A percentile compares a stretch with the other conserved stretches of the same genome.
Evolutionary conservation across 495 filamentous ascomycete species (phyloP).

Genomic region (Staphylotrichum tortipilum): DNA sequence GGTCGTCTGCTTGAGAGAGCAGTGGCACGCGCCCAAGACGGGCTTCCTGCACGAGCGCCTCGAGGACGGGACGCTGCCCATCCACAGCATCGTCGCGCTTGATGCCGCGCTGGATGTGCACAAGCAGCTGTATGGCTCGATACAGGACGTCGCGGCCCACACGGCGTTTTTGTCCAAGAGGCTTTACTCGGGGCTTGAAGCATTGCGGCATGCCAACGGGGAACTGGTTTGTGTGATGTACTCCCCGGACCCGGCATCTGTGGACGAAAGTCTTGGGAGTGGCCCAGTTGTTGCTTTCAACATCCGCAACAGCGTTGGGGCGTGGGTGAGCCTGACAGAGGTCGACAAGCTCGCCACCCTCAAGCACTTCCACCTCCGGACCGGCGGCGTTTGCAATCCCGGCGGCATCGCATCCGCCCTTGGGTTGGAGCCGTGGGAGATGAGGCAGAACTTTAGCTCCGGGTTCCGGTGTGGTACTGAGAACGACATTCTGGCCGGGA

Average conservation of each 20-base stretch:
- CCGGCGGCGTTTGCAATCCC: slow-evolving; percentile 85
- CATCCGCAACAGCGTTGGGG: slow-evolving; percentile 52
- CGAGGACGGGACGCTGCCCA: slow-evolving; percentile 84
- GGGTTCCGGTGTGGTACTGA: slow-evolving; percentile 74
- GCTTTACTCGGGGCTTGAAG: slow-evolving; percentile 50
- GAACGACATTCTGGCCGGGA: slow-evolving; percentile 70
- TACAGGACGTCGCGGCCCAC: slow-evolving; percentile 66
- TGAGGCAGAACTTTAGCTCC: slow-evolving; percentile 69
- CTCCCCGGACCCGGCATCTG: slow-evolving; percentile 28
- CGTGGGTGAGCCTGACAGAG: slow-evolving; percentile 72
- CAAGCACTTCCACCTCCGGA: slow-evolving; percentile 71
- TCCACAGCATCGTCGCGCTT: slow-evolving; percentile 80
- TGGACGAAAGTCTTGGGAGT: slow-evolving; percentile 28
- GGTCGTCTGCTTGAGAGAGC: slow-evolving; percentile 49
- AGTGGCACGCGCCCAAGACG: slow-evolving; percentile 67
- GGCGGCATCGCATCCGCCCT: slow-evolving; percentile 68
- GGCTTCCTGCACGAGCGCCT: slow-evolving; percentile 67
- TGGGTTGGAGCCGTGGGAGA: slow-evolving; percentile 63
- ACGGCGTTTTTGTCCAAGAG: slow-evolving; percentile 53
- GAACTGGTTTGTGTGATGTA: slow-evolving; percentile 58
- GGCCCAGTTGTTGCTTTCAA: slow-evolving; percentile 86
- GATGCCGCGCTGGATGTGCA: slow-evolving; percentile 65
- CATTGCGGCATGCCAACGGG: slow-evolving; percentile 60
- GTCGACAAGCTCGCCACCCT: slow-evolving; percentile 75
- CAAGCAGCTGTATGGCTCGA: slow-evolving; percentile 57